Evolutionary conservation across 2,329 filamentous ascomycete species (phyloP).

Genomic region (Coleophoma cylindrospora): DNA sequence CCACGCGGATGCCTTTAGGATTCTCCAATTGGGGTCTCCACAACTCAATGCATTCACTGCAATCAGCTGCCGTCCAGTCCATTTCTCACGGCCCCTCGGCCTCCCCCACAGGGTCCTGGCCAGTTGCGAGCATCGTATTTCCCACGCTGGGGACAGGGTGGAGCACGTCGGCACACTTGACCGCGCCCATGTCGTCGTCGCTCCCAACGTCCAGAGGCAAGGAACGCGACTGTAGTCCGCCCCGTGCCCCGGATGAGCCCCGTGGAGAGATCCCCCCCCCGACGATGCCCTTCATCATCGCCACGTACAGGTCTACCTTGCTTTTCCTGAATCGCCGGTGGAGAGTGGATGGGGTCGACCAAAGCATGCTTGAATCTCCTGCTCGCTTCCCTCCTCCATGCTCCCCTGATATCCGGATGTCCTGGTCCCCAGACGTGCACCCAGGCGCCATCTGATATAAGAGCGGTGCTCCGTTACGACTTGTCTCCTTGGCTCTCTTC

Average conservation of each 20-base stretch:
- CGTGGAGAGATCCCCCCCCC: not conserved
- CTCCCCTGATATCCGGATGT: not conserved
- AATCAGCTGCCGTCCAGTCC: not conserved
- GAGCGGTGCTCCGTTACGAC: constrained; percentile 40
- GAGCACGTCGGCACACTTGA: not conserved
- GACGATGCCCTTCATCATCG: not conserved
- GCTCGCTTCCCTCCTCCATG: not conserved
- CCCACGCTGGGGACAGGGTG: not conserved
- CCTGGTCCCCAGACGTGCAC: not conserved
- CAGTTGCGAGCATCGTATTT: not conserved
- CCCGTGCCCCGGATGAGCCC: not conserved
- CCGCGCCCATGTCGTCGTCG: not conserved
- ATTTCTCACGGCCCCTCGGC: not conserved
- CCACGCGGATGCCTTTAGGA: not conserved
- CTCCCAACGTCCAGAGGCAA: not conserved
- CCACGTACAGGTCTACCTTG: not conserved
- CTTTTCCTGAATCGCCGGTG: too few species aligned
- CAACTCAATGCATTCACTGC: not conserved
- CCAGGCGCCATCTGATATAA: constrained; percentile 27
- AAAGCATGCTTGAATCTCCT: not conserved
- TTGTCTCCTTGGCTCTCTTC: constrained; percentile 37
- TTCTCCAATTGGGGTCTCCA: not conserved
- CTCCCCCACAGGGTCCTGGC: not conserved
- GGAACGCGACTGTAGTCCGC: not conserved
- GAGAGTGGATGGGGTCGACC: too few species aligned